Evolutionary conservation across 2,329 filamentous ascomycete genomes (phyloP).

Genomic region (Aureobasidium sp.): DNA sequence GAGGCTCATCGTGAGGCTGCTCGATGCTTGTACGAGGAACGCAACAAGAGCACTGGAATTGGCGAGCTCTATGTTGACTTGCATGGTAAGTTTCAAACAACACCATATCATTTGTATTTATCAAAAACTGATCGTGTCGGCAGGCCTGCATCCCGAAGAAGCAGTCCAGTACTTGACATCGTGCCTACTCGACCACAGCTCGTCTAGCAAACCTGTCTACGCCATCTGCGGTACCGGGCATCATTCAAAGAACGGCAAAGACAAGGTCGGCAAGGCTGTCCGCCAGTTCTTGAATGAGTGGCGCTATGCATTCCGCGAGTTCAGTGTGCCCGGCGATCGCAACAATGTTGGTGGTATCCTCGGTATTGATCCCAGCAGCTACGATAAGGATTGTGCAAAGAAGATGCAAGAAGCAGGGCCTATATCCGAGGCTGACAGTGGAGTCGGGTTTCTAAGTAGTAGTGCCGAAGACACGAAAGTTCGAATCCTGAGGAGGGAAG

Average conservation of each 20-base stretch:
- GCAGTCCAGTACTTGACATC: constrained; percentile 89
- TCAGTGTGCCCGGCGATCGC: constrained; percentile 90
- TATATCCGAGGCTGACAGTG: constrained; percentile 35
- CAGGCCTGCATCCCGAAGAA: constrained; percentile 90
- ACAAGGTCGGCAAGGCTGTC: constrained; percentile 94
- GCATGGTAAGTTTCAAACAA: constrained; percentile 49
- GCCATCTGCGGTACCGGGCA: constrained; percentile 95
- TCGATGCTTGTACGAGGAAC: constrained; percentile 83
- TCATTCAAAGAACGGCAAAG: constrained; percentile 97
- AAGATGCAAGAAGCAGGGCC: constrained; percentile 24
- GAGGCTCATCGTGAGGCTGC: constrained; percentile 95
- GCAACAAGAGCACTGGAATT: constrained; percentile 58
- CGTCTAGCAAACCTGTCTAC: constrained; percentile 68
- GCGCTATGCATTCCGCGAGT: constrained; percentile 93
- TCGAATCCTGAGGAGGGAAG: constrained; percentile 25
- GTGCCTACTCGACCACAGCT: constrained; percentile 75
- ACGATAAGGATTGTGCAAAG: constrained; percentile 38
- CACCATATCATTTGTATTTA: neutral
- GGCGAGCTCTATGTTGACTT: constrained; percentile 87
- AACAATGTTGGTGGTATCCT: constrained; percentile 66
- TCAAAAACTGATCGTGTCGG: neutral
- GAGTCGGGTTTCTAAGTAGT: constrained; percentile 29
- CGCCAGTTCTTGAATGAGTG: constrained; percentile 88
- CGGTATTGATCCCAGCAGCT: constrained; percentile 56
- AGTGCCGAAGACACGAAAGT: constrained; percentile 29